phyloP scores from a whole-genome alignment of 108 stramenopile genomes.

The Skeletonema grethae region DNA sequence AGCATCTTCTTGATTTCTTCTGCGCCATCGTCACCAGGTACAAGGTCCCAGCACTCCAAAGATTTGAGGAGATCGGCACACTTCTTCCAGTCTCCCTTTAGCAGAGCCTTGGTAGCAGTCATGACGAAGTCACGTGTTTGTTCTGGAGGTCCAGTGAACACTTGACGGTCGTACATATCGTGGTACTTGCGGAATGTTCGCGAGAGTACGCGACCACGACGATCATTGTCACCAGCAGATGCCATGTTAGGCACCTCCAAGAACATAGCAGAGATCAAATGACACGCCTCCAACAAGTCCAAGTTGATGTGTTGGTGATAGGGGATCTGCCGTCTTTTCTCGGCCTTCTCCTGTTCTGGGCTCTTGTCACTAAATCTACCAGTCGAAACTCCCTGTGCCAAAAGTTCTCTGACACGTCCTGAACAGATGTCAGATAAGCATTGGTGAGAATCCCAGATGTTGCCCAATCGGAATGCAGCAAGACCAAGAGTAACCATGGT shows the following conservation, averaged over 20 bases:
- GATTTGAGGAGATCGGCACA: conserved; percentile 77
- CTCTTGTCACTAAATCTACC: conserved; percentile 88
- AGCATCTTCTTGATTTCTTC: conserved; percentile 86
- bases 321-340: conserved; percentile 94
- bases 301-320: conserved; percentile 97
- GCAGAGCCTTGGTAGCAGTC: conserved; percentile 86
- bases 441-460: conserved; percentile 93
- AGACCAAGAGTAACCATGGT: conserved; percentile 97
- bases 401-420: conserved; percentile 89
- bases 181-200: conserved; percentile 93
- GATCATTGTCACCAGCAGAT: conserved; percentile 46
- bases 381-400: conserved; percentile 92
- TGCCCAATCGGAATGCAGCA: conserved; percentile 95
- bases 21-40: conserved; percentile 83
- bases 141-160: conserved; percentile 98
- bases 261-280: conserved; percentile 97
- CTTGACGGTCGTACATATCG: conserved; percentile 93
- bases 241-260: conserved; percentile 99
- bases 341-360: conserved; percentile 96
- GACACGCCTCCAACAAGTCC: conserved; percentile 96
- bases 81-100: conserved; percentile 94
- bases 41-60: conserved; percentile 93
- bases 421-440: conserved; percentile 93
- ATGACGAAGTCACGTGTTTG: conserved; percentile 97
- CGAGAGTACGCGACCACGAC: conserved; percentile 75